Conservation (phyloP, 2,329 filamentous ascomycete species). For the Colletotrichum magnum region DNA sequence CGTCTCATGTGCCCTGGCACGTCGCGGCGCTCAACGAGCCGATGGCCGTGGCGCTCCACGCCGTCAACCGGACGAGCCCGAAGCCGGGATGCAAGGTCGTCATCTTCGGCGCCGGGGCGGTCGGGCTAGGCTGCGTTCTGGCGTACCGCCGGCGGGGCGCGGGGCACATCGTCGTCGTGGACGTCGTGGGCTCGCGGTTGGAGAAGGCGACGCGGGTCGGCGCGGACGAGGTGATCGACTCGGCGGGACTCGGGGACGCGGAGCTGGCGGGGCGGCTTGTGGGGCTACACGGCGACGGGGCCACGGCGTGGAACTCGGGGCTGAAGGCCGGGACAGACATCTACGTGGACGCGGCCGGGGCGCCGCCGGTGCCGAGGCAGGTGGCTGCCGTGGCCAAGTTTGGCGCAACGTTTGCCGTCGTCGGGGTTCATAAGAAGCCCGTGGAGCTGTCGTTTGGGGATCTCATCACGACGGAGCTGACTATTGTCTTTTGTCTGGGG, state of each 20-base stretch:
- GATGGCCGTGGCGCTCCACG: conserved; percentile 20
- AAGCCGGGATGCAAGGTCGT: conserved; percentile 11
- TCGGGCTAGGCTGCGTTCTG: conserved; percentile 18
- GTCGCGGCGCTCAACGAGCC: conserved; percentile 27
- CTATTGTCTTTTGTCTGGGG: conserved; percentile 23
- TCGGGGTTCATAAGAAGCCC: conserved; percentile 24
- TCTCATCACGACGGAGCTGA: conserved; percentile 15
- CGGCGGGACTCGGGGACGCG: background rate
- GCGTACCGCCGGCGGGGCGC: conserved; percentile 14
- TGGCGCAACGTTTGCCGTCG: conserved; percentile 11
- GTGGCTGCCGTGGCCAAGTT: conserved; percentile 2
- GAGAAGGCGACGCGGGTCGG: conserved; percentile 17
- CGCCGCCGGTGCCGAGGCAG: conserved; percentile 19
- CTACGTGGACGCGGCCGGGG: conserved; percentile 18
- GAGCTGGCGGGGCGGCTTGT: conserved; percentile 4
- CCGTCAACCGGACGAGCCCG: conserved; percentile 13
- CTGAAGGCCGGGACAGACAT: conserved; percentile 9
- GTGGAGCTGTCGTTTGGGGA: conserved; percentile 12
- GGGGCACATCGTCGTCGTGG: conserved; percentile 14
- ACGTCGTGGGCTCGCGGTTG: conserved; percentile 5
- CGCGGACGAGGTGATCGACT: conserved; percentile 12
- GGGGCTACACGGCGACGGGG: conserved; percentile 4
- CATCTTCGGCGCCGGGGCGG: conserved; percentile 8
- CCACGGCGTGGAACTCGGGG: conserved; percentile 5
- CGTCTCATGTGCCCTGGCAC: background rate